Evolutionary conservation across 148 eudicot species (phyloP), one percentile per base, ranked within the genome.

Genomic region (Camellia lanceoleosa): DNA sequence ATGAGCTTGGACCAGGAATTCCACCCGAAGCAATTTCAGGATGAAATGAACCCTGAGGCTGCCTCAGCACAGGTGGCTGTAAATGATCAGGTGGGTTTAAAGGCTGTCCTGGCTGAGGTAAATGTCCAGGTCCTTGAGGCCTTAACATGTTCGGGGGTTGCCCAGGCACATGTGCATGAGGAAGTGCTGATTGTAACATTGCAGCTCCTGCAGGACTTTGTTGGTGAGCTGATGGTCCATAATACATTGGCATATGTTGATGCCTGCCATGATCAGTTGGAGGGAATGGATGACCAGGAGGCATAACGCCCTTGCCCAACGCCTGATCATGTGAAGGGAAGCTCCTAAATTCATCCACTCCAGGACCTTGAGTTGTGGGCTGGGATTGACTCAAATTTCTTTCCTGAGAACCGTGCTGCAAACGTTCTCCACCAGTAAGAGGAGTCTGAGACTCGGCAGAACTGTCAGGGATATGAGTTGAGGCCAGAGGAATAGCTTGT

Each of bases 91-190:
- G 64, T 67, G 80, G 83, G 75, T 79, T 74, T 20, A 85, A 67
- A 18, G 83, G 85, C n/a, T 59, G 85, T 65, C 88, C 84, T 44
- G 88, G 73, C 63, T 61, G 83, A 64, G 86, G 86, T 63, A 84
- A 67, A 62, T 69, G 80, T 47, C 86, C 92, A 63, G 89, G 91
- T 73, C 92, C 96, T 82, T 87, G 94, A 67, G 90, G 90, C 85
- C 88, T 85, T 68, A 85, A 77, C 62, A 82, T 81, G 59, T 76
- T 77, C 23, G 90, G 82, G 59, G 84, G 81, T 63, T 86, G 90
- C 68, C 90, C 90, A n/a, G 70, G 52, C 62, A 54, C 77, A 15
- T 80, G 83, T 65, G 83, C 52, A 47, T 83, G 83, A 62, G 87
- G 88, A 75, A 78, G 47, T 30, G 73, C 75, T 19, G 87, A 56